Evolutionary conservation across 2,329 filamentous ascomycete species (phyloP).

Genomic region (Xylaria arbuscula): DNA sequence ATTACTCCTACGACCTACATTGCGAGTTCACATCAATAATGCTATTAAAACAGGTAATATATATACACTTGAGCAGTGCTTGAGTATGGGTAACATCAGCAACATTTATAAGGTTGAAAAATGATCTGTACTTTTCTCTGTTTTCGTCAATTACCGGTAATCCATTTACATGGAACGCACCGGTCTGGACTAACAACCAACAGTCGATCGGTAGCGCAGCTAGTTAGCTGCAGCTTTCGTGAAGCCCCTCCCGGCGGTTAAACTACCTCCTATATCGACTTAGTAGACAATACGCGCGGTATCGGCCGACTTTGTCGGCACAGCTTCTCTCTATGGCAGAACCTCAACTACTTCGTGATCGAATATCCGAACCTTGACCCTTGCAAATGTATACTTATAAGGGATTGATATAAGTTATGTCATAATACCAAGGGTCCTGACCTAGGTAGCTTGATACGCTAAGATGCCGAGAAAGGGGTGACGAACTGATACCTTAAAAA

Average conservation of each 20-base stretch:
- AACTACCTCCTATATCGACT: neutral
- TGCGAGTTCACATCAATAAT: too few relatives aligned
- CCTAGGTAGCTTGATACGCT: neutral
- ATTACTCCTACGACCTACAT: neutral
- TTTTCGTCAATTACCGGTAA: too few relatives aligned
- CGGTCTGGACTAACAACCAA: neutral
- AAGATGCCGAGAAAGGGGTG: neutral
- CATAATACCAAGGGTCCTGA: neutral
- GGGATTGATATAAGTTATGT: neutral
- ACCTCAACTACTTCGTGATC: neutral
- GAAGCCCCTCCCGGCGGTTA: neutral
- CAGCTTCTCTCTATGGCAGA: too few relatives aligned
- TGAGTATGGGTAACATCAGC: too few relatives aligned
- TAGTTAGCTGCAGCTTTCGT: conserved; percentile 13
- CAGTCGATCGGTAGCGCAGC: neutral
- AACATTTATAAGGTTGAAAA: too few relatives aligned
- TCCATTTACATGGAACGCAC: neutral
- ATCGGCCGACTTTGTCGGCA: neutral
- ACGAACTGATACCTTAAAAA: neutral
- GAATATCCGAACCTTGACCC: neutral
- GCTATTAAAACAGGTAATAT: too few relatives aligned
- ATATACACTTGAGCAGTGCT: too few relatives aligned
- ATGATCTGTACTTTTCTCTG: too few relatives aligned
- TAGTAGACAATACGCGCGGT: neutral
- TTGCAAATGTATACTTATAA: neutral